These are phyloP conservation scores for Fraxinus anomala DNA, from an alignment of 257 asterid genomes.

Conservation along the genomic window DNA sequence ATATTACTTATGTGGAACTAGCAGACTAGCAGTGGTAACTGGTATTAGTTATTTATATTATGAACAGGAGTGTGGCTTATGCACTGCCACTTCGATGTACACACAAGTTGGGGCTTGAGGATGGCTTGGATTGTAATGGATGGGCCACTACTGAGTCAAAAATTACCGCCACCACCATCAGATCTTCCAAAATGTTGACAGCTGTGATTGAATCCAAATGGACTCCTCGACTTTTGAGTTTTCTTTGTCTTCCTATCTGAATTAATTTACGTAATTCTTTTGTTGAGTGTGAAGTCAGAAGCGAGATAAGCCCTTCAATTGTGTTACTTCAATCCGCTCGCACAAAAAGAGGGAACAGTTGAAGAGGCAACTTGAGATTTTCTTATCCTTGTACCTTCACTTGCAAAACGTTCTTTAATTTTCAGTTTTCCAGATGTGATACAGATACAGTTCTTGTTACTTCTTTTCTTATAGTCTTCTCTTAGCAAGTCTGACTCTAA, in stretches of 20 bases:
- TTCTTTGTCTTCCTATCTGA: slow-evolving; percentile 13
- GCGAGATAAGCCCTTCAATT: slow-evolving; percentile 13
- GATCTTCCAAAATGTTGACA: slow-evolving; percentile 71
- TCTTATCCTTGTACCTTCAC: not conserved
- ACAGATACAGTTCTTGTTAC: not conserved
- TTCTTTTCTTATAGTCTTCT: not conserved
- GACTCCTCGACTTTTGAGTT: slow-evolving; percentile 17
- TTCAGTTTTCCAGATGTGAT: not conserved
- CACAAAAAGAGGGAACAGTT: not conserved
- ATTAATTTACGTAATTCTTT: not conserved
- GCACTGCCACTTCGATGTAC: slow-evolving; percentile 73
- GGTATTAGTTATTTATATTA: slow-evolving; percentile 2
- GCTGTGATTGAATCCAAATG: slow-evolving; percentile 9
- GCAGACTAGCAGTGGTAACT: not conserved
- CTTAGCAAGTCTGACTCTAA: not conserved
- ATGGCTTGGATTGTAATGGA: slow-evolving; percentile 73
- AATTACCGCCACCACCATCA: slow-evolving; percentile 63
- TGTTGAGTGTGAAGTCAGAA: slow-evolving; percentile 12
- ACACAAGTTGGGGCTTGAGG: slow-evolving; percentile 73
- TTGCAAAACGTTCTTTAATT: not conserved
- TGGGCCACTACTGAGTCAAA: slow-evolving; percentile 50
- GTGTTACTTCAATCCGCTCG: not conserved
- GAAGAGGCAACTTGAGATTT: not conserved
- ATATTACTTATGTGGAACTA: not conserved
- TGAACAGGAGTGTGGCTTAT: slow-evolving; percentile 67